Conservation (phyloP, 306 rosid genomes). For the Quercus dentata region DNA sequence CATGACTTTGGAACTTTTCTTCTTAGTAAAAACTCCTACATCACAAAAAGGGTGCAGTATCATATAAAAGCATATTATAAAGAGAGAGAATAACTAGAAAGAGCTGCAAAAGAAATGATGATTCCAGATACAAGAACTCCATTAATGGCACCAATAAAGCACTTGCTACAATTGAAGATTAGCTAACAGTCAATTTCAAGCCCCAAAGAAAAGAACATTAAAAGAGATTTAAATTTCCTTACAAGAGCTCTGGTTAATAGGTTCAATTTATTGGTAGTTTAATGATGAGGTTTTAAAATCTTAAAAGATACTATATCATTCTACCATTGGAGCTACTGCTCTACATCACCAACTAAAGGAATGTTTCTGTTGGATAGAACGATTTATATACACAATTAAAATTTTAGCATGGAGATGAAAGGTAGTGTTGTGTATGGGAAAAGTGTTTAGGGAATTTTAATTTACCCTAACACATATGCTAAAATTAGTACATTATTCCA, state of each 20-base stretch:
- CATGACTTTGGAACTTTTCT: too few species aligned
- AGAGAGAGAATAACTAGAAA: conserved; percentile 51
- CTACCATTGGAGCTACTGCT: not conserved
- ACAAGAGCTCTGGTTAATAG: not conserved
- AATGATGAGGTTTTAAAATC: not conserved
- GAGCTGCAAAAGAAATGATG: conserved; percentile 62
- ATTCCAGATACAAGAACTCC: conserved; percentile 65
- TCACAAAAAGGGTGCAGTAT: not conserved
- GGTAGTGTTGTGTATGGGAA: not conserved
- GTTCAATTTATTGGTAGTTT: not conserved
- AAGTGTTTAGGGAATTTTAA: too few species aligned
- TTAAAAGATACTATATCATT: not conserved
- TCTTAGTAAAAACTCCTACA: too few species aligned
- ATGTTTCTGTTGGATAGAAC: not conserved
- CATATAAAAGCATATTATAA: conserved; percentile 1
- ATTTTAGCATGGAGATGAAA: not conserved
- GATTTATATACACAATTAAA: not conserved
- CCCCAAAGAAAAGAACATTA: not conserved
- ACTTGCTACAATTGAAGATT: conserved; percentile 57
- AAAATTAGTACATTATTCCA: too few species aligned
- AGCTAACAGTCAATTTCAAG: conserved; percentile 11
- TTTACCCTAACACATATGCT: too few species aligned
- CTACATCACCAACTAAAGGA: not conserved
- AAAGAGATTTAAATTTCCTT: not conserved
- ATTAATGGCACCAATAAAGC: conserved; percentile 64